Base-by-base conservation (phyloP, 108 stramenopile genomes). In the Pelagomonas calceolata region DNA sequence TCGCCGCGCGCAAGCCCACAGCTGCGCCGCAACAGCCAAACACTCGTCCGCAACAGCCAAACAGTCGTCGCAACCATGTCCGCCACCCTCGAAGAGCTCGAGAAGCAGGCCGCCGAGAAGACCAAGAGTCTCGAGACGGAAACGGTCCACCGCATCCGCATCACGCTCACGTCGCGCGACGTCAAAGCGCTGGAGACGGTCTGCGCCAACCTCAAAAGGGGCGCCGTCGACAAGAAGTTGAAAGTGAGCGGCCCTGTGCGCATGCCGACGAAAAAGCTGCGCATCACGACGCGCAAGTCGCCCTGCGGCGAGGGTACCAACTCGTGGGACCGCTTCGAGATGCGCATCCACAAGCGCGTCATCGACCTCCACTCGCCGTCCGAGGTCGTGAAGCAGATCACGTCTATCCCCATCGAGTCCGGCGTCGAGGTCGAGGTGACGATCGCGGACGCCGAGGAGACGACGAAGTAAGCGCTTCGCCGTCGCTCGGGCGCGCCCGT, bases 291-390 rank as follows among this genome's bases (percentile, higher is more conserved):
- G 78, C 94, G 98, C 79, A 99, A 99, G 92, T 93, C 97, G 68
- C 98, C 98, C 68, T 87, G 82, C 77, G 98, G 98, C 76, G 96
- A 99, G 83, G 98, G 98, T 86, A 98, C 98, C 90, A 97, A 98
- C 90, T 97, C 98, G 33, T 99, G 95, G 95, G 98, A 99, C 77
- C 82, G 91, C 36, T 96, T 94, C 82, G 93, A 95, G 83, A 96
- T 99, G 95, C 90, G 98, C 73, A 99, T 99, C 88, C 98, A 99
- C 91, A 98, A 98, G 92, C 92, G 98, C 78, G 86, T 99, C 85
- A 91, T 99, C 73, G 98, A 99, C 75, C 80, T 98, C 74, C 92
- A 95, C 77, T 86, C 93, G 64, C 93, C 98, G 64, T 86, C 92
- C 69, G 95, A 96, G 83, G 89, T 94, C 65, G 96, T 99, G 69